Conservation (phyloP, 78 protist species). For the Dictyostelium brefeldianum region DNA sequence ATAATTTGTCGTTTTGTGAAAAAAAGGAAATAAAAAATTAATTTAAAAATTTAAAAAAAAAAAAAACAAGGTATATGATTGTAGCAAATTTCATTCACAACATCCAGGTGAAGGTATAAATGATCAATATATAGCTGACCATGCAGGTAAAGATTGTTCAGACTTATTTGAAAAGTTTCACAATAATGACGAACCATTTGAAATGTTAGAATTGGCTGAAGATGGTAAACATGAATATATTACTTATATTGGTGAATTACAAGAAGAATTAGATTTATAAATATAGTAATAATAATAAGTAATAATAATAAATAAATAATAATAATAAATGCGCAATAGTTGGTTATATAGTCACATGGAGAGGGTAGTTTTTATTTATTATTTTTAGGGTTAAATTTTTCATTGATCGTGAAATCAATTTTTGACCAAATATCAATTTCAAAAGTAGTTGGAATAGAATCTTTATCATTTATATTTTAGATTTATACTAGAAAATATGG, state of each 20-base stretch:
- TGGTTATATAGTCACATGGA: too few relatives aligned
- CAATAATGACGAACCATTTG: conserved; percentile 54
- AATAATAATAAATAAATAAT: too few relatives aligned
- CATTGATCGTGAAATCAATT: background rate
- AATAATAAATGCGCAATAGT: too few relatives aligned
- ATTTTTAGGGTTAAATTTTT: too few relatives aligned
- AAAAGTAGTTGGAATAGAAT: too few relatives aligned
- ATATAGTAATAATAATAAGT: too few relatives aligned
- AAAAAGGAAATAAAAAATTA: background rate
- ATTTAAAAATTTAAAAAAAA: background rate
- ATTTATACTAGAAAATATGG: too few relatives aligned
- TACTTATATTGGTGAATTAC: conserved; percentile 68
- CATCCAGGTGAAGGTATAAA: conserved; percentile 82
- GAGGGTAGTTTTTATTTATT: too few relatives aligned
- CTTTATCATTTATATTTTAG: too few relatives aligned
- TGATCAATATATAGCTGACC: conserved; percentile 73
- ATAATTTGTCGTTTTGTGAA: background rate
- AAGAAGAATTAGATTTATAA: conserved; percentile 9
- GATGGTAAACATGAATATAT: conserved; percentile 41
- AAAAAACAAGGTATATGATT: conserved; percentile 32
- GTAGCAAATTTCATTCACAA: conserved; percentile 42
- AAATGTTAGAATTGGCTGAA: conserved; percentile 55
- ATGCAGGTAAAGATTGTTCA: conserved; percentile 71
- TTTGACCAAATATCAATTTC: too few relatives aligned
- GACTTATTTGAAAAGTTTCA: conserved; percentile 76